A percentile compares a stretch with the other conserved stretches of the same genome.
Conservation (phyloP, 2,329 filamentous ascomycete genomes). For the Aspergillus ochraceoroseus region DNA sequence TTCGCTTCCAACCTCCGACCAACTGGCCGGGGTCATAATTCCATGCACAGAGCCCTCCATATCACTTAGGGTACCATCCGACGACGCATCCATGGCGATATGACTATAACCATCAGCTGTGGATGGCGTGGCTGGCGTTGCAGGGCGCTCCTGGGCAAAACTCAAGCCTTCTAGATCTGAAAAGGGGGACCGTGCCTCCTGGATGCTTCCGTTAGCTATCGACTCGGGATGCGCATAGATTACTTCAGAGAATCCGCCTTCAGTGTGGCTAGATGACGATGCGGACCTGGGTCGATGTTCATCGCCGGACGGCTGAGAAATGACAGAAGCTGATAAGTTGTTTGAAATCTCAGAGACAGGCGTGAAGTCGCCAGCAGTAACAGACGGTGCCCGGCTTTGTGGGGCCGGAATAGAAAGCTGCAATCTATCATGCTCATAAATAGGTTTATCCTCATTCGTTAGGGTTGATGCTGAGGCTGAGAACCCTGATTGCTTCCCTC, state of each 20-base stretch:
- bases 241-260: slow-evolving; percentile 27
- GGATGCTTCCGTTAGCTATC: slow-evolving; percentile 19
- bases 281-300: slow-evolving; percentile 4
- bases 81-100: slow-evolving; percentile 31
- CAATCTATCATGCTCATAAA: slow-evolving; percentile 21
- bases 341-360: slow-evolving; percentile 43
- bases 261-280: slow-evolving; percentile 32
- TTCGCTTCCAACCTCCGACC: slow-evolving; percentile 45
- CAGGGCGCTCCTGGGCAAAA: slow-evolving; percentile 26
- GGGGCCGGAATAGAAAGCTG: slow-evolving; percentile 33
- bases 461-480: slow-evolving; percentile 3
- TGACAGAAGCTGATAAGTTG: slow-evolving; percentile 7
- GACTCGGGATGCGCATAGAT: slow-evolving; percentile 34
- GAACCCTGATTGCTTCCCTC: slow-evolving; percentile 20
- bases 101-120: slow-evolving; percentile 38
- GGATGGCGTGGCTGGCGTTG: slow-evolving; percentile 37
- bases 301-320: not conserved
- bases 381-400: slow-evolving; percentile 40
- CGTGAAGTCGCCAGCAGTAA: slow-evolving; percentile 43
- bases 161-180: slow-evolving; percentile 20
- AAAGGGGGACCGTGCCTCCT: slow-evolving; percentile 22
- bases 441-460: slow-evolving; percentile 15
- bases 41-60: slow-evolving; percentile 32
- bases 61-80: slow-evolving; percentile 41
- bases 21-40: slow-evolving; percentile 39